These are phyloP conservation scores for Henckelia pumila DNA, from an alignment of 257 asterid genomes.

Conservation along the genomic window DNA sequence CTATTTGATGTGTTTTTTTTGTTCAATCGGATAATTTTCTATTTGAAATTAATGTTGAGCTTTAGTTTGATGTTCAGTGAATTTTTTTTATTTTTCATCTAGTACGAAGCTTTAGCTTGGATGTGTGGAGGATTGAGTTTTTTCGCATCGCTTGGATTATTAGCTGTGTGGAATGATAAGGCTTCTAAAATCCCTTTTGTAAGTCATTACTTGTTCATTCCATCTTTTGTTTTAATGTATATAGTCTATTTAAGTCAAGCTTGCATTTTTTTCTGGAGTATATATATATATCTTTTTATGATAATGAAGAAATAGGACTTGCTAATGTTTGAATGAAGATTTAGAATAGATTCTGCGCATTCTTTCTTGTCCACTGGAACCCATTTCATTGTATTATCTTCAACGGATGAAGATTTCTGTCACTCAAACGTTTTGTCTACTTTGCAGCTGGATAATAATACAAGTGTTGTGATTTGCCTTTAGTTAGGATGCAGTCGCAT, in stretches of 20 bases:
- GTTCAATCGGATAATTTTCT: background rate
- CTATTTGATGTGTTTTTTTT: background rate
- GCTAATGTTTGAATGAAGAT: background rate
- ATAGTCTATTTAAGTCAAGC: background rate
- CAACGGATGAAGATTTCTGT: background rate
- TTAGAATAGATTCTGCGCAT: background rate
- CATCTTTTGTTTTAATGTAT: background rate
- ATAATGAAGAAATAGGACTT: background rate
- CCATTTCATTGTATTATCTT: slow-evolving; percentile 12
- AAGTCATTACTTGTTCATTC: slow-evolving; percentile 35
- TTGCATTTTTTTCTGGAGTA: background rate
- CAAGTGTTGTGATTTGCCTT: background rate
- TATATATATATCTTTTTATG: no score
- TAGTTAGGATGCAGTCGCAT: background rate
- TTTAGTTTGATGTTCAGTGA: slow-evolving; percentile 8
- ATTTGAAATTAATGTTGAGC: slow-evolving; percentile 1
- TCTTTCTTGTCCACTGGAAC: slow-evolving; percentile 1
- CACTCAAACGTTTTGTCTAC: background rate
- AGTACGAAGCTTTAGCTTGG: slow-evolving; percentile 98
- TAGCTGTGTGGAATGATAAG: slow-evolving; percentile 88
- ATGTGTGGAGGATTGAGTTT: slow-evolving; percentile 74
- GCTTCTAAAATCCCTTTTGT: slow-evolving; percentile 85
- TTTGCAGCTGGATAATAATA: background rate
- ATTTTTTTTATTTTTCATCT: slow-evolving; percentile 17
- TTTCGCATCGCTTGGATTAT: slow-evolving; percentile 66